These are phyloP conservation scores for Lyophyllum decastes DNA, from an alignment of 768 basidiomycete genomes.

Conservation along the genomic window DNA sequence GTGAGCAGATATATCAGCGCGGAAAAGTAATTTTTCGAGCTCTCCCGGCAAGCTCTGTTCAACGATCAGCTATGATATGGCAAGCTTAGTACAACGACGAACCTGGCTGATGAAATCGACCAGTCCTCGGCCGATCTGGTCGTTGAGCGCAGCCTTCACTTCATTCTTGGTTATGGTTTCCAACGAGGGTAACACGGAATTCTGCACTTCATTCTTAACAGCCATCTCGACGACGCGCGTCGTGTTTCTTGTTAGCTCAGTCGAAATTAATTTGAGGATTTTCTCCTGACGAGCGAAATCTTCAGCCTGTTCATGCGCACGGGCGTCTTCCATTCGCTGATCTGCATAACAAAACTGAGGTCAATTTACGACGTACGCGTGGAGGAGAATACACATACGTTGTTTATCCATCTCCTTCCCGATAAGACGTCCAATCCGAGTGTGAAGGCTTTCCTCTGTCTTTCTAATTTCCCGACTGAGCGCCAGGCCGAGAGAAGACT, in stretches of 20 bases:
- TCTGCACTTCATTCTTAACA: conserved; percentile 83
- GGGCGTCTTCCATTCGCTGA: conserved; percentile 81
- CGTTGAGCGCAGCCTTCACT: conserved; percentile 75
- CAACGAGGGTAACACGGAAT: conserved; percentile 78
- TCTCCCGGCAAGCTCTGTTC: conserved; percentile 72
- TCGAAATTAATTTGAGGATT: conserved; percentile 86
- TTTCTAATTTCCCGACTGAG: conserved; percentile 79
- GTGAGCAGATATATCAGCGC: conserved; percentile 76
- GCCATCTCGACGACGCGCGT: conserved; percentile 89
- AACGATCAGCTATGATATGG: conserved; percentile 12
- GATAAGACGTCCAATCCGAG: conserved; percentile 75
- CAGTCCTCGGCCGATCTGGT: conserved; percentile 74
- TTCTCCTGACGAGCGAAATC: conserved; percentile 88
- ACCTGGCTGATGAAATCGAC: conserved; percentile 77
- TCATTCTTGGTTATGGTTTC: conserved; percentile 83
- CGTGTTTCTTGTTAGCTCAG: conserved; percentile 83
- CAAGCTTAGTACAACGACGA: conserved; percentile 21
- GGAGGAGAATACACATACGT: conserved; percentile 49
- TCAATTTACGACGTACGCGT: not conserved
- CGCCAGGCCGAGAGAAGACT: conserved; percentile 56
- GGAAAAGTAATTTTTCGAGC: conserved; percentile 75
- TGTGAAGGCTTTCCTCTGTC: conserved; percentile 80
- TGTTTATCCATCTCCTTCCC: conserved; percentile 90
- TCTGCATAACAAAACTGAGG: conserved; percentile 44
- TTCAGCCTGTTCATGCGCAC: conserved; percentile 74